phyloP scores from a whole-genome alignment of 75 land plant species.

The Cupressus sempervirens region DNA sequence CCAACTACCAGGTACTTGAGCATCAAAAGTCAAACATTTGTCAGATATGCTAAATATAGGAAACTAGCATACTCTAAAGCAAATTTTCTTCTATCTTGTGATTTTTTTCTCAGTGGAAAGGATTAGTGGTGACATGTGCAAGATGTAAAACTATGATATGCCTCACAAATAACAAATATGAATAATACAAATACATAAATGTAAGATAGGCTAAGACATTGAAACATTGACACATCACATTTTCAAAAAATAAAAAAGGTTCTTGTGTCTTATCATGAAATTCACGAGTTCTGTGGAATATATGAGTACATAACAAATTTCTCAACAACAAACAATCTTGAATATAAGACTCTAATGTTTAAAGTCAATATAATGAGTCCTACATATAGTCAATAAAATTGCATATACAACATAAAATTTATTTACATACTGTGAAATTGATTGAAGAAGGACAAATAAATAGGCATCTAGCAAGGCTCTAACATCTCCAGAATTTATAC shows the following conservation, averaged over 20 bases:
- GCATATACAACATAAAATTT: neutral
- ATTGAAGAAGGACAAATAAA: no score
- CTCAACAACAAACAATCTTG: neutral
- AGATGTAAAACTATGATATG: neutral
- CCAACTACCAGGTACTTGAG: constrained; percentile 81
- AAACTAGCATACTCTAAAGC: neutral
- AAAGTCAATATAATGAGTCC: neutral
- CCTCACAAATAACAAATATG: neutral
- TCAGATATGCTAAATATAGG: neutral
- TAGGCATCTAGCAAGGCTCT: no score
- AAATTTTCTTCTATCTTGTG: neutral
- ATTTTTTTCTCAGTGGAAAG: neutral
- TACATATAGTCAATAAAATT: neutral
- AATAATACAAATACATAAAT: neutral
- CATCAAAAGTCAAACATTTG: neutral
- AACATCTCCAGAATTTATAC: no score
- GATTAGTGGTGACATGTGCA: neutral
- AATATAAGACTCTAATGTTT: neutral
- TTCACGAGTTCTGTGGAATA: neutral
- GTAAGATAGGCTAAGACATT: neutral
- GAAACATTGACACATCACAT: neutral
- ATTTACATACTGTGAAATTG: no score
- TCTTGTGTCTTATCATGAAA: neutral
- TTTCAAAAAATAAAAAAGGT: neutral
- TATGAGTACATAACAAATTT: neutral